Evolutionary conservation across 805 yeast genomes (phyloP).

Genomic region (Citeromyces matritensis): DNA sequence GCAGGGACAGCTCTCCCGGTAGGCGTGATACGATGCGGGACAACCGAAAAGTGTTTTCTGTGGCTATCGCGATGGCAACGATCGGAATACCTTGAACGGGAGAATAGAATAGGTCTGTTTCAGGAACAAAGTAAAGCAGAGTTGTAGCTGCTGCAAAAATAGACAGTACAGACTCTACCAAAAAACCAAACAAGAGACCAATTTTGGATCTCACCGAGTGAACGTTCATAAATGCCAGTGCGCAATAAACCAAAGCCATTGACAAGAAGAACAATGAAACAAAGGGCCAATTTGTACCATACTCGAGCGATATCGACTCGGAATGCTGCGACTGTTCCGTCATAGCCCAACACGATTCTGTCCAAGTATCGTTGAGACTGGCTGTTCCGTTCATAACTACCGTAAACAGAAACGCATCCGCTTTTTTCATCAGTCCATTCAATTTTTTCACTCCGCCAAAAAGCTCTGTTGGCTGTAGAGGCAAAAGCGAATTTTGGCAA

Average conservation of each 20-base stretch:
- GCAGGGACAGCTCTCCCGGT: constrained; percentile 25
- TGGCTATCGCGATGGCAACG: constrained; percentile 22
- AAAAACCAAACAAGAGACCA: constrained; percentile 28
- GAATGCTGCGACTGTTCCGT: no score
- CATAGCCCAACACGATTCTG: no score
- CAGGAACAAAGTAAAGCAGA: constrained; percentile 18
- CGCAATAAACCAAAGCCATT: constrained; percentile 11
- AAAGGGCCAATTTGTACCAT: constrained; percentile 2
- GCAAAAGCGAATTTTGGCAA: no score
- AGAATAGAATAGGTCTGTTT: constrained; percentile 17
- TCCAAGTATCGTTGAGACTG: no score
- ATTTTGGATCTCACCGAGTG: constrained; percentile 26
- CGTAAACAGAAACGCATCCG: no score
- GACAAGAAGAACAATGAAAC: constrained; percentile 8
- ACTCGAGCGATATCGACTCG: no score
- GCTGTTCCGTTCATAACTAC: no score
- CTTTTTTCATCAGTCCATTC: no score
- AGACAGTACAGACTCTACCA: constrained; percentile 22
- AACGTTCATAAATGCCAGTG: constrained; percentile 22
- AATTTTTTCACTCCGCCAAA: no score
- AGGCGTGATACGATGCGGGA: constrained; percentile 21
- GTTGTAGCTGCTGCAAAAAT: constrained; percentile 25
- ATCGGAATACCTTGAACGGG: constrained; percentile 26
- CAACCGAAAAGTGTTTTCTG: constrained; percentile 32
- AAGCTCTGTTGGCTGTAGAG: no score